These are phyloP conservation scores for Ustilago cynodontis DNA, from an alignment of 1,284 basidiomycete genomes.

Conservation along the genomic window DNA sequence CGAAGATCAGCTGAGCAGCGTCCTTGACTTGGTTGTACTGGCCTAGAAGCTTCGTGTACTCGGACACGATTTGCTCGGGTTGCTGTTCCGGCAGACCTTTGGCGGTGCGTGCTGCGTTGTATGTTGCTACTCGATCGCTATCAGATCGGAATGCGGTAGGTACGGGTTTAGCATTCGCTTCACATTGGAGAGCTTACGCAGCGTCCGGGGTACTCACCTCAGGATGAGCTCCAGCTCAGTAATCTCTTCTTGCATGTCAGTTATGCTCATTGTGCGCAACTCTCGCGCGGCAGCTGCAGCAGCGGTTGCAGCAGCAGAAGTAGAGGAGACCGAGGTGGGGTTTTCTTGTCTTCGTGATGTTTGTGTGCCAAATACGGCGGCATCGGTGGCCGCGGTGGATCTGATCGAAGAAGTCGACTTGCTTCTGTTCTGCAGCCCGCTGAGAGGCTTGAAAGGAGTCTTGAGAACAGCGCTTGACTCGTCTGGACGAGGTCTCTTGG, in stretches of 20 bases:
- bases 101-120: constrained; percentile 25
- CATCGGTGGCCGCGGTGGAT: not conserved
- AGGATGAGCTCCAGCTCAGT: constrained; percentile 29
- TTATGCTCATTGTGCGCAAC: constrained; percentile 11
- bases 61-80: constrained; percentile 31
- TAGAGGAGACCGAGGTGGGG: not conserved
- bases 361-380: not conserved
- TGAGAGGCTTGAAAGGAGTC: constrained; percentile 34
- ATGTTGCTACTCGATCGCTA: constrained; percentile 20
- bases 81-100: constrained; percentile 20
- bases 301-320: not conserved
- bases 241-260: constrained; percentile 32
- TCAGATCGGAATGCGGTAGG: not conserved
- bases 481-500: not conserved
- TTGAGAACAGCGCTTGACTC: constrained; percentile 21
- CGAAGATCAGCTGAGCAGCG: constrained; percentile 32
- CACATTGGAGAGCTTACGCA: not conserved
- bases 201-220: constrained; percentile 12
- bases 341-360: not conserved
- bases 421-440: constrained; percentile 21
- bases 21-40: constrained; percentile 52
- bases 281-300: constrained; percentile 5
- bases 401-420: not conserved
- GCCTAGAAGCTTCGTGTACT: constrained; percentile 36
- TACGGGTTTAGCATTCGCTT: not conserved